phyloP scores from a whole-genome alignment of 805 yeast genomes.

The baker's yeast (Saccharomyces cerevisiae) region DNA sequence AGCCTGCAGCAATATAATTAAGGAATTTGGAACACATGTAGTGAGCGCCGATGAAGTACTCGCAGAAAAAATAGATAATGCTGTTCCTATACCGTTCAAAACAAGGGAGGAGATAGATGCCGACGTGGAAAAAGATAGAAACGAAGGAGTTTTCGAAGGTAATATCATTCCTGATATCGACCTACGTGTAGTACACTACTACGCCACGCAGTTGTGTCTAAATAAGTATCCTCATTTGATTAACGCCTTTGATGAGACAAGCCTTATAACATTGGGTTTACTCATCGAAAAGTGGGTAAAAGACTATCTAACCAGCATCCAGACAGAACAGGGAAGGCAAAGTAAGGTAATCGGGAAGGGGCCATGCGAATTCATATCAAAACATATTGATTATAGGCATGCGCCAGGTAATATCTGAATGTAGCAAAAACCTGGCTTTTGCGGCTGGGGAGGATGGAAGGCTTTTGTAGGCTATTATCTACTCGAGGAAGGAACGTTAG shows the following conservation, averaged over 20 bases:
- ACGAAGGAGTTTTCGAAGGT: slow-evolving; percentile 23
- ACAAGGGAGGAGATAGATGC: slow-evolving; percentile 24
- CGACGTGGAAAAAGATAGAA: slow-evolving; percentile 15
- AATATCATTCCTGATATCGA: slow-evolving; percentile 25
- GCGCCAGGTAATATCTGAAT: slow-evolving; percentile 22
- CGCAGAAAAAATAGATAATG: slow-evolving; percentile 18
- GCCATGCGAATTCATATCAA: slow-evolving; percentile 17
- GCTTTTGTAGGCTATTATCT: neutral
- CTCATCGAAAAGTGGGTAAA: slow-evolving; percentile 33
- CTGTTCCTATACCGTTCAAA: slow-evolving; percentile 28
- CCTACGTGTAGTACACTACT: slow-evolving; percentile 33
- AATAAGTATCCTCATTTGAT: slow-evolving; percentile 24
- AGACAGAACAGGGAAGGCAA: slow-evolving; percentile 2
- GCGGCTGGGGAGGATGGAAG: neutral
- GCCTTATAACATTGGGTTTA: slow-evolving; percentile 31
- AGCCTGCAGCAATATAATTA: slow-evolving; percentile 24
- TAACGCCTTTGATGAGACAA: slow-evolving; percentile 31
- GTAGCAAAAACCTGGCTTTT: neutral
- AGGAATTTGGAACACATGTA: slow-evolving; percentile 17
- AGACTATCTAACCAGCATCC: slow-evolving; percentile 17
- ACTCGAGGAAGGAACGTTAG: neutral
- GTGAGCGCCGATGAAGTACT: slow-evolving; percentile 29
- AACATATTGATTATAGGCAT: slow-evolving; percentile 19
- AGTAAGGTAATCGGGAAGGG: slow-evolving; percentile 8
- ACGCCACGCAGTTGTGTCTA: slow-evolving; percentile 25